Conservation (phyloP, 2,329 filamentous ascomycete species). For the Bertia moriformis region DNA sequence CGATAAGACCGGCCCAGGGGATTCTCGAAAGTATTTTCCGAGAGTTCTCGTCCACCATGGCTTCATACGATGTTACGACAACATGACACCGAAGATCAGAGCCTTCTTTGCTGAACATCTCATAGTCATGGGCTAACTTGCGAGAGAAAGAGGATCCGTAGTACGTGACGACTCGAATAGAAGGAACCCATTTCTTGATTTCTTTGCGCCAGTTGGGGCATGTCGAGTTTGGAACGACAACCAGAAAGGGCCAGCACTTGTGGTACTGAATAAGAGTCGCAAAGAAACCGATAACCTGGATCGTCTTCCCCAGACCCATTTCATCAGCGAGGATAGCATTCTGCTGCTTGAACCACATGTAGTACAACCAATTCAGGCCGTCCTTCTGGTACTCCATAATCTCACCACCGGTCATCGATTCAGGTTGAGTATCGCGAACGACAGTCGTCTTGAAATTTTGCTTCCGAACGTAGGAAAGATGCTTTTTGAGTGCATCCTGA, state of each 20-base stretch:
- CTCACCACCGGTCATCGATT: constrained; percentile 60
- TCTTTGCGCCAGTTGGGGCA: constrained; percentile 96
- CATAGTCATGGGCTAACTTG: constrained; percentile 64
- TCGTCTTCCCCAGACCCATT: constrained; percentile 95
- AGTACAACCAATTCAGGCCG: constrained; percentile 87
- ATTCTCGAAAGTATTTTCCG: constrained; percentile 52
- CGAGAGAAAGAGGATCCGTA: constrained; percentile 67
- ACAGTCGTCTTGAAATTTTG: constrained; percentile 51
- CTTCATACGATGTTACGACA: constrained; percentile 90
- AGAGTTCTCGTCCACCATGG: constrained; percentile 60
- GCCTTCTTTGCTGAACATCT: constrained; percentile 49
- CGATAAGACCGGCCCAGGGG: constrained; percentile 74
- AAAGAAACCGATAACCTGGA: constrained; percentile 77
- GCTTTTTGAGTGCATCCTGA: constrained; percentile 45
- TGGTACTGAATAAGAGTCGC: constrained; percentile 54
- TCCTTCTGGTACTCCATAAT: constrained; percentile 90
- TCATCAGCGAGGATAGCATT: constrained; percentile 92
- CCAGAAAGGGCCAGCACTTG: constrained; percentile 76
- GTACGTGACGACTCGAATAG: constrained; percentile 77
- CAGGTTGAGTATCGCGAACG: constrained; percentile 35
- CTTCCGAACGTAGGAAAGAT: constrained; percentile 52
- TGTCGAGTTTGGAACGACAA: constrained; percentile 88
- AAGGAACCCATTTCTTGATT: constrained; percentile 83
- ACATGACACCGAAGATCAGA: constrained; percentile 74
- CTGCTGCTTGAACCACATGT: constrained; percentile 68